A percentile compares a stretch with the other conserved stretches of the same genome.
Evolutionary conservation across 768 basidiomycete species (phyloP).

Genomic region (Naganishia vaughanmartiniae): DNA sequence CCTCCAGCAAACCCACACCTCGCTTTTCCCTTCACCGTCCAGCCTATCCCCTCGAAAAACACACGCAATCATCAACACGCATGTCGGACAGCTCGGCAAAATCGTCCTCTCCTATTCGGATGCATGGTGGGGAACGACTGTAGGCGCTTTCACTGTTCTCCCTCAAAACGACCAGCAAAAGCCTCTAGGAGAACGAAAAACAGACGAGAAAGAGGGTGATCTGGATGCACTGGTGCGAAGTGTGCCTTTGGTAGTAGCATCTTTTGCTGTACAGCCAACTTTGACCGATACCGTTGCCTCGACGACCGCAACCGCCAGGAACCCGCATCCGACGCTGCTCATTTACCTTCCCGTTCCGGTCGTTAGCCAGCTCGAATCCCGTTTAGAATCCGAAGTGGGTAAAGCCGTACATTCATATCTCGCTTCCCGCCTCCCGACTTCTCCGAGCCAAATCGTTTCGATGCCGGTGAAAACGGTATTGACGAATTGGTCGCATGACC

Average conservation of each 20-base stretch:
- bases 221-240: constrained; percentile 33
- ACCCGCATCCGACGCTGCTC: constrained; percentile 41
- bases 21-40: constrained; percentile 42
- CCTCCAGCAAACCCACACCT: constrained; percentile 3
- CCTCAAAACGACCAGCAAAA: constrained; percentile 33
- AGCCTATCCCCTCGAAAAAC: constrained; percentile 18
- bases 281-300: constrained; percentile 29
- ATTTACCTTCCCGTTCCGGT: constrained; percentile 49
- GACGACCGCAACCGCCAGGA: background rate
- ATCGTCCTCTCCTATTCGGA: constrained; percentile 41
- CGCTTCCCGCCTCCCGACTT: background rate
- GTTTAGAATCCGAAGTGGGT: constrained; percentile 34
- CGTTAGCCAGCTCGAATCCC: constrained; percentile 34
- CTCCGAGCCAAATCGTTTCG: background rate
- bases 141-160: constrained; percentile 48
- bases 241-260: constrained; percentile 41
- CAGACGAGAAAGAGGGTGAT: constrained; percentile 30
- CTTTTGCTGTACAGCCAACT: constrained; percentile 33
- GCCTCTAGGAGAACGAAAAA: background rate
- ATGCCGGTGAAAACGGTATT: constrained; percentile 37
- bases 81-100: constrained; percentile 49
- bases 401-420: constrained; percentile 40
- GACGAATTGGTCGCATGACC: constrained; percentile 51
- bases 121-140: constrained; percentile 48
- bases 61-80: constrained; percentile 38